A percentile compares a stretch with the other conserved stretches of the same genome.
Conservation (phyloP, 2,329 filamentous ascomycete species). For the Hymenoscyphus salicellus region DNA sequence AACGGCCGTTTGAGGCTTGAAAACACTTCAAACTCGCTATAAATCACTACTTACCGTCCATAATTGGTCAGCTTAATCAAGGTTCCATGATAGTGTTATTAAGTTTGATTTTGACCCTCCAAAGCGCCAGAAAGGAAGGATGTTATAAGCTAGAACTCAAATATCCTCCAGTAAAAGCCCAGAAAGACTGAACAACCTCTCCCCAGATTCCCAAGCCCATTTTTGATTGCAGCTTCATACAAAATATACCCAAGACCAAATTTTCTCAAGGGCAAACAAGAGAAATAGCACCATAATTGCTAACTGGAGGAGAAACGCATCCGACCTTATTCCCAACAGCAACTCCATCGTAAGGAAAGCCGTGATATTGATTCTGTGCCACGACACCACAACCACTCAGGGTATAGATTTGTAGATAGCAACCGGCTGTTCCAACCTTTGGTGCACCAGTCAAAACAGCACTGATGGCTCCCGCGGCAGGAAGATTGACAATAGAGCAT, state of each 20-base stretch:
- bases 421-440: neutral
- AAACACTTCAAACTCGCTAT: neutral
- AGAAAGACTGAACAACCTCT: neutral
- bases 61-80: too few species aligned
- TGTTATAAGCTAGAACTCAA: neutral
- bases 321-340: constrained; percentile 8
- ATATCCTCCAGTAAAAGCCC: neutral
- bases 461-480: neutral
- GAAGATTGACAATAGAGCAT: neutral
- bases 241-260: neutral
- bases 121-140: neutral
- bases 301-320: constrained; percentile 7
- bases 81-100: neutral
- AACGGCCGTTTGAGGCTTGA: neutral
- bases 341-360: constrained; percentile 11
- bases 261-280: neutral
- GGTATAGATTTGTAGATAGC: constrained; percentile 9
- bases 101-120: neutral
- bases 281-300: constrained; percentile 4
- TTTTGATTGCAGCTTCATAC: neutral
- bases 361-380: constrained; percentile 15
- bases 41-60: neutral
- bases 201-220: neutral
- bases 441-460: neutral
- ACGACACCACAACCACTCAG: constrained; percentile 4